Evolutionary conservation across 108 stramenopile genomes (phyloP).

Genomic region (Cylindrotheca closterium): DNA sequence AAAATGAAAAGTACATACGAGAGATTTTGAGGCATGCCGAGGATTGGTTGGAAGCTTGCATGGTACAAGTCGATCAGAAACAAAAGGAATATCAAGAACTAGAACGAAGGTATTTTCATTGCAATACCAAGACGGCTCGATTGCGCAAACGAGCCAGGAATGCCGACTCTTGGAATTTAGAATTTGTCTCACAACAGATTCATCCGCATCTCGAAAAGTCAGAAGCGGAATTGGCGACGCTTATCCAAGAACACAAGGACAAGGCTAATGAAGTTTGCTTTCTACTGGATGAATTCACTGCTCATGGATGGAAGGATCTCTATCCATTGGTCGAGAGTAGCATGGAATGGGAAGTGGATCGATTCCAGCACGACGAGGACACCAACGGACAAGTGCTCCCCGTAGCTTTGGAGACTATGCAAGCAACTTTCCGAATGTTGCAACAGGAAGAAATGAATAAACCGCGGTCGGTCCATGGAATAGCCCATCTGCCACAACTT

Average conservation of each 20-base stretch:
- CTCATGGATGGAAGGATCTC: conserved; percentile 3
- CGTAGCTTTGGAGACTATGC: not conserved
- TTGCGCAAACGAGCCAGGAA: not conserved
- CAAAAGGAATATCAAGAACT: not conserved
- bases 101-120: not conserved
- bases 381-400: not conserved
- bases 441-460: not conserved
- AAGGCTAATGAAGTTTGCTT: conserved; percentile 1
- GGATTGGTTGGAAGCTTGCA: not conserved
- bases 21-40: not conserved
- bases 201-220: too few relatives aligned
- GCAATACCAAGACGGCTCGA: not conserved
- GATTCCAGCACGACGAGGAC: not conserved
- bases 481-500: too few relatives aligned
- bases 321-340: conserved; percentile 2
- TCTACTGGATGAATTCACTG: not conserved
- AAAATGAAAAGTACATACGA: not conserved
- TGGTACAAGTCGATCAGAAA: not conserved
- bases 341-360: conserved; percentile 3
- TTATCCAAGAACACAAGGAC: too few relatives aligned
- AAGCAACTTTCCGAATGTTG: not conserved
- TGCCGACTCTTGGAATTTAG: not conserved
- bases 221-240: too few relatives aligned
- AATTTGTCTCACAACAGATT: too few relatives aligned
- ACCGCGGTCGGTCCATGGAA: not conserved